phyloP scores from a whole-genome alignment of 306 rosid species.

The Pterocarpus macrocarpus region DNA sequence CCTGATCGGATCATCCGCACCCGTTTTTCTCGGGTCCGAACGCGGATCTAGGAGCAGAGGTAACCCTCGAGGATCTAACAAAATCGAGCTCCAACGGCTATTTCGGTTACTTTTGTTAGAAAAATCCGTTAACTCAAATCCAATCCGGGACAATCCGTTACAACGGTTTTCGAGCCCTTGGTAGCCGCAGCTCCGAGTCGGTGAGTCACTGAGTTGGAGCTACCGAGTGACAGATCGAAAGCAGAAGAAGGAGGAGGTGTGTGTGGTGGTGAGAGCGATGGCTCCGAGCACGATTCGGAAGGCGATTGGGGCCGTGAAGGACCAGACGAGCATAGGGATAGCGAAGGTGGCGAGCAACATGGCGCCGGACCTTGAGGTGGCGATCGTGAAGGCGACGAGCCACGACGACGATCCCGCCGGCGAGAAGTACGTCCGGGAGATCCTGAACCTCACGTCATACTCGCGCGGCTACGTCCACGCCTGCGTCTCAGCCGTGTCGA shows the following conservation, averaged over 20 bases:
- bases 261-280: conserved; percentile 49
- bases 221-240: conserved; percentile 8
- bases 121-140: conserved; percentile 4
- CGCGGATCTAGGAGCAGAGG: conserved; percentile 59
- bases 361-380: conserved; percentile 98
- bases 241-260: too few relatives aligned
- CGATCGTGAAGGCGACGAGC: conserved; percentile 91
- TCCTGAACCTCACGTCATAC: conserved; percentile 71
- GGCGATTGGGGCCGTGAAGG: conserved; percentile 98
- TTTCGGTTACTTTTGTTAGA: conserved; percentile 33
- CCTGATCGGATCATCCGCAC: conserved; percentile 39
- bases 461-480: conserved; percentile 89
- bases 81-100: background rate
- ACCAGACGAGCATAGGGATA: conserved; percentile 97
- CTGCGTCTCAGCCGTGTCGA: conserved; percentile 78
- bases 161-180: background rate
- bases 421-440: conserved; percentile 87
- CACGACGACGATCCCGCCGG: conserved; percentile 95
- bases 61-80: conserved; percentile 19
- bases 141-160: background rate
- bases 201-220: background rate
- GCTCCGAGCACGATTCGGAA: conserved; percentile 95
- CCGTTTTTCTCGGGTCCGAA: background rate
- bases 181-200: background rate
- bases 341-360: conserved; percentile 92